Percentiles rank a stretch among this genome's conserved stretches.
Conservation (phyloP, 1,139 yeast genomes). For the Meyerozyma athensensis region DNA sequence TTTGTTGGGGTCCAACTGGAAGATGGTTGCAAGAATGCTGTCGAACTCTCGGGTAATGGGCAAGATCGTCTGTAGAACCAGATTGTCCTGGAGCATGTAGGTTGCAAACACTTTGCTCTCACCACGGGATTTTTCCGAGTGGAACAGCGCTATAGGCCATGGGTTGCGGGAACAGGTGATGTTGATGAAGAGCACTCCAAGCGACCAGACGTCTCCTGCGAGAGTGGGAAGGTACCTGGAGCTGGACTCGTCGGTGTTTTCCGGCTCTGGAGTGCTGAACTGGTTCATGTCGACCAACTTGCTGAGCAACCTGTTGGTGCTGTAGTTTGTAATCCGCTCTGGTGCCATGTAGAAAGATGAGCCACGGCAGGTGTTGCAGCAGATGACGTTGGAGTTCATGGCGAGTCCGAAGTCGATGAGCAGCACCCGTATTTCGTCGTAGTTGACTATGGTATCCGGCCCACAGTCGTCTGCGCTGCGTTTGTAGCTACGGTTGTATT, state of each 20-base stretch:
- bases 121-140: constrained; percentile 37
- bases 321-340: constrained; percentile 59
- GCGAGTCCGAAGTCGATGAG: constrained; percentile 88
- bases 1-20: constrained; percentile 59
- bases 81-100: constrained; percentile 26
- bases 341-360: constrained; percentile 93
- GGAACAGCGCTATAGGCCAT: constrained; percentile 75
- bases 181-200: constrained; percentile 77
- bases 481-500: constrained; percentile 26
- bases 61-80: constrained; percentile 41
- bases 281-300: constrained; percentile 27
- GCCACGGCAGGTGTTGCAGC: constrained; percentile 79
- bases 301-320: constrained; percentile 26
- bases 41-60: constrained; percentile 65
- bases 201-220: constrained; percentile 85
- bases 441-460: constrained; percentile 28
- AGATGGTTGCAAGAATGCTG: constrained; percentile 47
- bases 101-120: constrained; percentile 52
- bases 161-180: constrained; percentile 84
- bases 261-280: constrained; percentile 19
- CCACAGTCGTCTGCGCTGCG: constrained; percentile 11
- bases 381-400: constrained; percentile 51
- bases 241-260: constrained; percentile 17
- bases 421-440: constrained; percentile 53
- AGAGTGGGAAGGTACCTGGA: constrained; percentile 53